Evolutionary conservation across 1,284 basidiomycete genomes (phyloP), one percentile per base, ranked within the genome.

Genomic region (Ganoderma resinaceum): DNA sequence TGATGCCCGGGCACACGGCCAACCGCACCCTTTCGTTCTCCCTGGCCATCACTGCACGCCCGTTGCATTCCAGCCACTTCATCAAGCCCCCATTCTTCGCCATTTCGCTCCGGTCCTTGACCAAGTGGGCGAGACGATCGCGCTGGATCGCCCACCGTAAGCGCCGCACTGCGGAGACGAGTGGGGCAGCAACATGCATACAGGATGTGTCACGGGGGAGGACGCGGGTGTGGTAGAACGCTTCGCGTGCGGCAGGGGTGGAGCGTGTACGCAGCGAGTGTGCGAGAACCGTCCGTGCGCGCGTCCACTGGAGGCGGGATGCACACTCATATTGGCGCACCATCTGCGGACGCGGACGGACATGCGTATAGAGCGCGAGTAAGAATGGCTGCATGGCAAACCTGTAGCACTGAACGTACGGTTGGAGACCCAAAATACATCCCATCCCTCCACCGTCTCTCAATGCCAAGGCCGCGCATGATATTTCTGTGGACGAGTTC

Each of bases 401-500:
- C 35, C 42, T 33, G 59, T 37, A 42, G 37, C 49, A 33, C 12
- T 29, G 63, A 29, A 80, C 88, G 75, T 78, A 90, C 91, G 64
- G 83, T 82, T 14, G 83, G 80, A 37, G 89, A 89, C 73, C 88
- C 87, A 65, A 92, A 82, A 74, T 93, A 92, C 38, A 79, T 74
- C 29, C 91, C 91, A 70, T 83, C 82, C 71, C 89, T 84, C 86
- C 88, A 91, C 67, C 86, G 80, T 67, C 89, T 79, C 76, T 90
- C 89, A 61, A 92, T 84, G 23, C 85, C 85, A 49, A 91, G 78
- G 2, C 91, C 91, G 40, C 86, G 87, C 65, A 93, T 85, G 62
- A 93, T 89, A 33, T 88, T 87, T 60, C 91, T 82, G 55, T 90
- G 87, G 11, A 91, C 85, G 20, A 93, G 81, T 64, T 93, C 91